These are phyloP conservation scores for Backusella tuberculispora DNA, from an alignment of 192 early-diverging fungal species.

Conservation along the genomic window DNA sequence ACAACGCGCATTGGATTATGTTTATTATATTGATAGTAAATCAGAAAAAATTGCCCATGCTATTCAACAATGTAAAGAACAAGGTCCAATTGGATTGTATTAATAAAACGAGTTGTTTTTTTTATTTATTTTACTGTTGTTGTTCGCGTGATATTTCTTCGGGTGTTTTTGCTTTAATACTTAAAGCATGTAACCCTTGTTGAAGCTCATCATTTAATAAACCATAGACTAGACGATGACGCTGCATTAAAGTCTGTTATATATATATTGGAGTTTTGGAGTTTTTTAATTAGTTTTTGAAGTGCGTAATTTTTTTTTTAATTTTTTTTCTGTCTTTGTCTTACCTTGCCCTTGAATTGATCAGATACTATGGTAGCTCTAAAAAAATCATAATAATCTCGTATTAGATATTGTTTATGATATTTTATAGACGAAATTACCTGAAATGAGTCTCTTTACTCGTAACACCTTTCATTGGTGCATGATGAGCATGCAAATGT, in stretches of 20 bases:
- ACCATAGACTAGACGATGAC: slow-evolving; percentile 73
- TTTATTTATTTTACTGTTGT: slow-evolving; percentile 23
- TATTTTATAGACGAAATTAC: slow-evolving; percentile 33
- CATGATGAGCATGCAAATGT: slow-evolving; percentile 79
- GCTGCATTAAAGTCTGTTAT: slow-evolving; percentile 51
- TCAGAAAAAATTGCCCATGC: slow-evolving; percentile 28
- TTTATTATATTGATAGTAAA: slow-evolving; percentile 39
- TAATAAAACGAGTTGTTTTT: slow-evolving; percentile 16
- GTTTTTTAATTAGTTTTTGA: no score
- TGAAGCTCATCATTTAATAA: slow-evolving; percentile 69
- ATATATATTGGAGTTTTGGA: background rate
- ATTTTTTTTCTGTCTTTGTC: background rate
- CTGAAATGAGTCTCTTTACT: slow-evolving; percentile 85
- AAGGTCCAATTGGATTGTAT: slow-evolving; percentile 23
- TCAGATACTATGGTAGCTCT: slow-evolving; percentile 17
- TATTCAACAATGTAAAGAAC: slow-evolving; percentile 6
- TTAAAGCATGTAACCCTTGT: slow-evolving; percentile 80
- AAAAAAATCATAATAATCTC: slow-evolving; percentile 30
- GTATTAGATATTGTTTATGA: background rate
- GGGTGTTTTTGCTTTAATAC: slow-evolving; percentile 77
- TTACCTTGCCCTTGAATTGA: slow-evolving; percentile 17
- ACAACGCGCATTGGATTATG: slow-evolving; percentile 51
- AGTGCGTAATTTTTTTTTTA: background rate
- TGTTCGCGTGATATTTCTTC: slow-evolving; percentile 48
- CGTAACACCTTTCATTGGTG: slow-evolving; percentile 77